Percentiles rank a stretch among this genome's conserved stretches.
phyloP scores from a whole-genome alignment of 2,329 filamentous ascomycete genomes.

The Neofusicoccum cordaticola region DNA sequence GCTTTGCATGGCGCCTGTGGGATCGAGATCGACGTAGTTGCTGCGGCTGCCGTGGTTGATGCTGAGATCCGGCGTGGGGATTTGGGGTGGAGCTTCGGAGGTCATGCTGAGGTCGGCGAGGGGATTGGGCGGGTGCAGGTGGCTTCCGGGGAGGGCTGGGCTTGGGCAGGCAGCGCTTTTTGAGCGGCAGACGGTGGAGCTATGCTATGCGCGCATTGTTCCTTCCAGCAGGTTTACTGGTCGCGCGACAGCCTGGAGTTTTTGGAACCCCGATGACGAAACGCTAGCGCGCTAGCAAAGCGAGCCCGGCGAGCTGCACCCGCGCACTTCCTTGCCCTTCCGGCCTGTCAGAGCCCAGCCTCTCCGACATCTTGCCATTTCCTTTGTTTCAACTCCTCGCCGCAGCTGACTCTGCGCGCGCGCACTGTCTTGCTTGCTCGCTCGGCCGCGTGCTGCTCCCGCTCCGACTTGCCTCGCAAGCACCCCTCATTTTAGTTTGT shows the following conservation, averaged over 20 bases:
- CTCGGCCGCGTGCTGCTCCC: slow-evolving; percentile 2
- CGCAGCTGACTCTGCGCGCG: slow-evolving; percentile 1
- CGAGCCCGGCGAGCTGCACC: neutral
- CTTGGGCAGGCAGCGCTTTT: neutral
- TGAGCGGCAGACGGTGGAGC: neutral
- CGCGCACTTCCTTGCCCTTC: neutral
- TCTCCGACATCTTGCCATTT: neutral
- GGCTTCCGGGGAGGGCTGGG: neutral
- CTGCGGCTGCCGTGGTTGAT: neutral
- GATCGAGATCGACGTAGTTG: slow-evolving; percentile 32
- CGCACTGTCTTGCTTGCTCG: neutral
- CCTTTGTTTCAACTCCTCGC: slow-evolving; percentile 11
- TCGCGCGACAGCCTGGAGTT: slow-evolving; percentile 17
- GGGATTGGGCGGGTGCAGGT: neutral
- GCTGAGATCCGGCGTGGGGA: slow-evolving; percentile 20
- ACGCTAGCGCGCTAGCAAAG: slow-evolving; percentile 10
- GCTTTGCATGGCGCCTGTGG: slow-evolving; percentile 20
- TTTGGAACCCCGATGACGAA: slow-evolving; percentile 14
- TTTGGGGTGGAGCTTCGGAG: slow-evolving; percentile 20
- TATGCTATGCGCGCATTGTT: neutral
- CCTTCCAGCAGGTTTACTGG: slow-evolving; percentile 5
- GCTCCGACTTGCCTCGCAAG: neutral
- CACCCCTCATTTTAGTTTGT: neutral
- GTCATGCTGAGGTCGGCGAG: slow-evolving; percentile 1
- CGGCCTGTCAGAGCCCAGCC: neutral